Evolutionary conservation across 352 stramenopile species (phyloP), one percentile per base, ranked within the genome.

Genomic region (Phytopythium boreale): DNA sequence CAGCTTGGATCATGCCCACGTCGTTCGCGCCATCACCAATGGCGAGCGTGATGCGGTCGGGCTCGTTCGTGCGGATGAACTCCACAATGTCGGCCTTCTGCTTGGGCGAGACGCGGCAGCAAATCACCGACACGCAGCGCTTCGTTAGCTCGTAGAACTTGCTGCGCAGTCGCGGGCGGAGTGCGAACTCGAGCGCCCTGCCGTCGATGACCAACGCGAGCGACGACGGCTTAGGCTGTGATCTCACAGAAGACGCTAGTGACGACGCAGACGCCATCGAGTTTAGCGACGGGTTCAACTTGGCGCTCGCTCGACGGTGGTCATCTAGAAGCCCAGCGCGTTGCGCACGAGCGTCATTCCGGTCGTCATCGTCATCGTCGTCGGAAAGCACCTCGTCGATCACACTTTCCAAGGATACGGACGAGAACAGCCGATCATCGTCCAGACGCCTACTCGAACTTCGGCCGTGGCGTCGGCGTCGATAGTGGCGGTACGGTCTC

Each of bases 21-120:
- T 98, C 95, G 76, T 98, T 98, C n/a, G 93, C 95, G 56, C 95
- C 95, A 70, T 98, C 95, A n/a, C 95, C 93, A 37, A 98, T 97
- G 15, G 89, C 84, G 10, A 98, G 71, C n/a, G 90, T 97, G 56
- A 95, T 83, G 50, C 79, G 88, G 12, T 90, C 71, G 0, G 75
- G 74, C 27, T 93, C 86, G 26, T 84, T 82, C 20, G 83, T 62
- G 43, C 87, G 87, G 41, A 97, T 75, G 49, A 95, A 75, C 26
- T 87, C 75, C 15, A 96, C 82, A 27, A 96, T 86, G 20, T 94
- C 75, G 12, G 87, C 75, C 55, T 97, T 97, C 55, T 97, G 89
- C 64, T 93, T 93, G 1, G 90, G 90, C 1, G 87, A 96, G 31
- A 97, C 85, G 34, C 90, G 85, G 49, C 89, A 96, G 59, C 87